Percentiles rank a stretch among this genome's conserved stretches.
Evolutionary conservation across 2,329 filamentous ascomycete genomes (phyloP).

Genomic region (Hypomyces rosellus): DNA sequence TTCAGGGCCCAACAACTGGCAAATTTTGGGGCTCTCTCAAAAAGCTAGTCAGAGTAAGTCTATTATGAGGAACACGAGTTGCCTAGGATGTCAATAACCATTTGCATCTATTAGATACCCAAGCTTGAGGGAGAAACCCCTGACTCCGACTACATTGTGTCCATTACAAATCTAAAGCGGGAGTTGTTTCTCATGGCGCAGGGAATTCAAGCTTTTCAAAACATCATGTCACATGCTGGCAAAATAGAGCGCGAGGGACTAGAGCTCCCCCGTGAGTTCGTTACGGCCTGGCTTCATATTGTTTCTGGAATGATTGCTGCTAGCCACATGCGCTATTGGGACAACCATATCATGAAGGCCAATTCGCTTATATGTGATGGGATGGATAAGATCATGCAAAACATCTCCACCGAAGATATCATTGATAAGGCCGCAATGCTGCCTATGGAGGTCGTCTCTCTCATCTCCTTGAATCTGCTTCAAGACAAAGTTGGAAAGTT

Average conservation of each 20-base stretch:
- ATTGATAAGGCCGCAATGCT: slow-evolving; percentile 32
- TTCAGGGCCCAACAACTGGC: slow-evolving; percentile 29
- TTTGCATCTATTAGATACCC: slow-evolving; percentile 8
- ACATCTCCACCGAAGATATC: slow-evolving; percentile 25
- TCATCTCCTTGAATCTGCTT: slow-evolving; percentile 33
- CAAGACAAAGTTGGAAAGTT: slow-evolving; percentile 32
- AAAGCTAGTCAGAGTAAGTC: slow-evolving; percentile 23
- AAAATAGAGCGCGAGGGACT: slow-evolving; percentile 23
- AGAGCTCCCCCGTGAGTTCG: slow-evolving; percentile 29
- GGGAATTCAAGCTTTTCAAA: slow-evolving; percentile 24
- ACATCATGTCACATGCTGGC: slow-evolving; percentile 22
- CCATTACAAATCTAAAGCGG: slow-evolving; percentile 10
- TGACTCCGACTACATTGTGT: background rate
- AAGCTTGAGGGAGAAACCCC: slow-evolving; percentile 5
- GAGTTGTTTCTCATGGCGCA: slow-evolving; percentile 18
- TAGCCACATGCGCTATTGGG: slow-evolving; percentile 18
- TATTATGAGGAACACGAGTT: background rate
- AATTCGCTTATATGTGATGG: slow-evolving; percentile 27
- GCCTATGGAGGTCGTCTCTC: slow-evolving; percentile 37
- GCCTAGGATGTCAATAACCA: background rate
- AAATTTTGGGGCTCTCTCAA: slow-evolving; percentile 41
- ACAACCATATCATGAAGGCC: slow-evolving; percentile 24
- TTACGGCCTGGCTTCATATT: slow-evolving; percentile 37
- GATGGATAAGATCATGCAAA: slow-evolving; percentile 31
- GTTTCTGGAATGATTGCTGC: slow-evolving; percentile 29